Evolutionary conservation across 2,329 filamentous ascomycete genomes (phyloP).

Genomic region (Fusarium bactridioides): DNA sequence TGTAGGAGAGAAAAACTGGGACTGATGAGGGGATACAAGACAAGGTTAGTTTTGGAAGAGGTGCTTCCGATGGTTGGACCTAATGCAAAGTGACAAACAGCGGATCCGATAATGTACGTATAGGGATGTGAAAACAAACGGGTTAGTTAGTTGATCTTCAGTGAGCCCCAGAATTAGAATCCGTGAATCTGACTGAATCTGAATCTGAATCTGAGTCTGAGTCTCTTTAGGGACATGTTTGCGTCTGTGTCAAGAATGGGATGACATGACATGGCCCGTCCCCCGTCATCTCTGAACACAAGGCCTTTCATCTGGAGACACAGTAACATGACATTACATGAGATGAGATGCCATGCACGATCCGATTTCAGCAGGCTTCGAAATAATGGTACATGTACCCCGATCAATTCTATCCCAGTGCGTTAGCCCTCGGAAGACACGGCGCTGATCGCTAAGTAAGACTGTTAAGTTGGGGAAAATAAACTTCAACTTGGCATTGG

Average conservation of each 20-base stretch:
- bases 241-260: slow-evolving; percentile 34
- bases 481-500: neutral
- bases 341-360: slow-evolving; percentile 17
- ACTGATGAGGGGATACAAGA: slow-evolving; percentile 13
- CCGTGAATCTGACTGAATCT: neutral
- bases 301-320: neutral
- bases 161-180: neutral
- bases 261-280: slow-evolving; percentile 29
- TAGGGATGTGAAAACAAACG: slow-evolving; percentile 14
- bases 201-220: slow-evolving; percentile 8
- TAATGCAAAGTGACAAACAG: slow-evolving; percentile 16
- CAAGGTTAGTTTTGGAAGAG: neutral
- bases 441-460: neutral
- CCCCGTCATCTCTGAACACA: slow-evolving; percentile 17
- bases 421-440: neutral
- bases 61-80: neutral
- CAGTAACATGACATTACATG: neutral
- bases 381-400: slow-evolving; percentile 6
- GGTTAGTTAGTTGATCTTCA: neutral
- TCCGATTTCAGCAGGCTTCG: slow-evolving; percentile 12
- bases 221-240: slow-evolving; percentile 25
- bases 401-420: neutral
- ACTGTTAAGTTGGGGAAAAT: neutral
- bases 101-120: slow-evolving; percentile 14
- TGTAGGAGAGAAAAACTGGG: neutral